Base-by-base conservation (phyloP, 306 rosid genomes). In the Vigna hirtella region DNA sequence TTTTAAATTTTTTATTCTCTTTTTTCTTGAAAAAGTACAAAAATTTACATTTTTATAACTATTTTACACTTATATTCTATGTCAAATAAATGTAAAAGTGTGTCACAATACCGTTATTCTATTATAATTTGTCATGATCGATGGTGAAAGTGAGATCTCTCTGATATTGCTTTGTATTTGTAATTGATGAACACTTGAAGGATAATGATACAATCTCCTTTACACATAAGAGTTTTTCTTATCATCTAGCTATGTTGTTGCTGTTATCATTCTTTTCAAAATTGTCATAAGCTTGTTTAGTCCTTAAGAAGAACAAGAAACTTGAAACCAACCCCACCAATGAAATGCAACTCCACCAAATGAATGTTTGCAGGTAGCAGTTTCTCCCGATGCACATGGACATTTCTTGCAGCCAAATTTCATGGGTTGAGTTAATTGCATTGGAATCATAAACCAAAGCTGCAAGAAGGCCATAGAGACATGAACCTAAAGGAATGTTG, bases 281-380 rank as follows among this genome's bases (percentile, higher is more conserved):
- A 45, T 58, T 81, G 50, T 79, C 63, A 77, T 93, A 93, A 47
- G 91, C 95, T 0, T 76, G 70, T 72, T 83, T 87, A 40, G 97
- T 93, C 81, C 97, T 66, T 2, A 90, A 57, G 86, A 84, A 91
- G 32, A 91, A 90, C 63, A 87, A 66, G 75, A 86, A 70, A 72
- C 97, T 84, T 66, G 93, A 90, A 73, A 57, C 85, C 71, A 91
- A 78, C 26, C 98, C 97, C 20, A 89, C 16, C 13, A 88, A 18
- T 38, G 97, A 89, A 72, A 91, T 84, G 76, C 84, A 83, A 0
- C 85, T 85, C 98, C 98, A 93, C 93, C 90, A 88, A 75, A 93
- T 43, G 73, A 91, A 93, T 8, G 98, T 93, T 72, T 85, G 87
- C 32, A 81, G 14, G 53, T 89, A 93, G 82, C 98, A 93, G 57